Conservation (phyloP, 2,329 filamentous ascomycete species). For the Ceratocystis lukuohia region DNA sequence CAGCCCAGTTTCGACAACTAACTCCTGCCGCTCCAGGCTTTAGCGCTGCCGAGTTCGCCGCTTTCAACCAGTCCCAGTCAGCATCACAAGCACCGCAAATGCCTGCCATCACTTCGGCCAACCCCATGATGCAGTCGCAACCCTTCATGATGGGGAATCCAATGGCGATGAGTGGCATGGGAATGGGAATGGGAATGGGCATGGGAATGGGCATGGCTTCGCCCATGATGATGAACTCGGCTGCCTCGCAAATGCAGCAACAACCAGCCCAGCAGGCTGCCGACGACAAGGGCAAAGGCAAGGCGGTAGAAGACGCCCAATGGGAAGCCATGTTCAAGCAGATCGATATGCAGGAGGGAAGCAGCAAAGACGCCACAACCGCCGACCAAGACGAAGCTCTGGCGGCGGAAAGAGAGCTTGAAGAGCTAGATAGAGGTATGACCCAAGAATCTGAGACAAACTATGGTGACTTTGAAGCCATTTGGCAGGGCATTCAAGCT, state of each 20-base stretch:
- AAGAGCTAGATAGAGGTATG: conserved; percentile 62
- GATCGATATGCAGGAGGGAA: conserved; percentile 47
- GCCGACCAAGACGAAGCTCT: conserved; percentile 31
- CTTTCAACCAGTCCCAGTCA: conserved; percentile 59
- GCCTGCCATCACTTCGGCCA: conserved; percentile 32
- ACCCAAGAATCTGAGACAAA: conserved; percentile 47
- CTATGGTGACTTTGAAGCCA: conserved; percentile 77
- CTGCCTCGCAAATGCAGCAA: conserved; percentile 8
- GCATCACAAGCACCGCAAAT: conserved; percentile 44
- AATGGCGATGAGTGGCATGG: conserved; percentile 42
- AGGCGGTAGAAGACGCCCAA: conserved; percentile 81
- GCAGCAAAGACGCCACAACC: conserved; percentile 38
- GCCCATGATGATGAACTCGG: conserved; percentile 44
- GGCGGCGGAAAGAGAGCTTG: conserved; percentile 49
- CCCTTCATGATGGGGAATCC: conserved; percentile 37
- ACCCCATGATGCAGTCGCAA: conserved; percentile 20
- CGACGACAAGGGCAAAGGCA: conserved; percentile 67
- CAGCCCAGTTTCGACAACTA: conserved; percentile 20
- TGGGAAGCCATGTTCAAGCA: conserved; percentile 96
- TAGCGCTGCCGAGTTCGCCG: conserved; percentile 71
- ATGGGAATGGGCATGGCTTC: conserved; percentile 40
- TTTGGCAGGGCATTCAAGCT: conserved; percentile 73
- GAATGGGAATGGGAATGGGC: conserved; percentile 28
- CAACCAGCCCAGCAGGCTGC: conserved; percentile 35
- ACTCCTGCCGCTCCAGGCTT: conserved; percentile 47